Base-by-base conservation (phyloP, 768 basidiomycete species). In the Hypholoma fasciculare region DNA sequence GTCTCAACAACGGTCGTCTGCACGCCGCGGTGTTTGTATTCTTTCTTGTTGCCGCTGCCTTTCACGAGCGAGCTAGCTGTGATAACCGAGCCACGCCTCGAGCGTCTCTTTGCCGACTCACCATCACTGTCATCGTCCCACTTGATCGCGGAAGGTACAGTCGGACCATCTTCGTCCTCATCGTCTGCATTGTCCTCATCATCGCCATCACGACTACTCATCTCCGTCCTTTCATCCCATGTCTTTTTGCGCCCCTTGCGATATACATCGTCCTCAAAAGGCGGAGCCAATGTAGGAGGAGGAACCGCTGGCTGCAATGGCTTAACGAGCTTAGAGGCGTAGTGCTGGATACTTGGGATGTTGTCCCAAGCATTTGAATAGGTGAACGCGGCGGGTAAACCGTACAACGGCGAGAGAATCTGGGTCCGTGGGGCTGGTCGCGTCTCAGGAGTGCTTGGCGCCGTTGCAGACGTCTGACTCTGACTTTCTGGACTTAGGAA, bases 311-410 rank as follows among this genome's bases (percentile, higher is more conserved):
- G 6, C 13, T 26, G 52, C 30, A 43, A 3, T 3, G 86, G 80
- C 53, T 83, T 77, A 37, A 80, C 82, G 34, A 87, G 73, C 60
- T 78, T 78, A 13, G 82, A 78, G 1, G 88, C 88, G 71, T 95
- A 93, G 58, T 79, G 82, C 62, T 89, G 85, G 56, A 94, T 94
- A 59, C 85, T 86, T 7, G 92, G 90, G 20, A 90, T 85, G 39
- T 69, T 76, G 66, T 98, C 96, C 92, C 93, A 94, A 2, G 89
- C 90, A 72, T 97, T 94, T 6, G 81, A 74, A 71, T 90, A 93
- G 14, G 78, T 77, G 58, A 92, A 74, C 13, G 81, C 75, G 14
- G 76, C 73, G 7, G 89, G 87, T 30, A 87, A 76, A 3, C 84
- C 84, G 48, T 71, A 67, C 27, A 80, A 68, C 16, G 81, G 81